These are phyloP conservation scores for Crucibulum laeve DNA, from an alignment of 768 basidiomycete genomes.

Conservation along the genomic window DNA sequence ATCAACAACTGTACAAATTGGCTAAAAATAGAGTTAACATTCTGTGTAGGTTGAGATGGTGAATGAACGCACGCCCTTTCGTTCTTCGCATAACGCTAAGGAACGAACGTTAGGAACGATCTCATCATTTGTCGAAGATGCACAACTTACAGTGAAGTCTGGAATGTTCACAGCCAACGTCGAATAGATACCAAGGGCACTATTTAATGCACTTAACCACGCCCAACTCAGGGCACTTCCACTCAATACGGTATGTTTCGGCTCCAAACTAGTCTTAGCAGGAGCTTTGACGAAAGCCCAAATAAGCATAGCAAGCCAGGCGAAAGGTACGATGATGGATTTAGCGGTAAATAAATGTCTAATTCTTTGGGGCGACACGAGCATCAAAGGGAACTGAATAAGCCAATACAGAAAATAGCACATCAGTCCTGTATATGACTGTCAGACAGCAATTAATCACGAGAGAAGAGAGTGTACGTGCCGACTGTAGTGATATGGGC, in stretches of 20 bases:
- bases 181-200: constrained; percentile 69
- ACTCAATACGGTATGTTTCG: constrained; percentile 41
- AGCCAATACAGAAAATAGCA: constrained; percentile 79
- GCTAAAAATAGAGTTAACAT: constrained; percentile 23
- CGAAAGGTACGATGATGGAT: constrained; percentile 55
- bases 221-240: constrained; percentile 67
- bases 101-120: background rate
- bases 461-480: constrained; percentile 16
- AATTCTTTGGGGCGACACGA: constrained; percentile 75
- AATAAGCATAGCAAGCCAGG: constrained; percentile 69
- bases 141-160: constrained; percentile 59
- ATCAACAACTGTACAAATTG: constrained; percentile 73
- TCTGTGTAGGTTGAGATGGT: background rate
- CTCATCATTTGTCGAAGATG: background rate
- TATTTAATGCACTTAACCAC: constrained; percentile 75
- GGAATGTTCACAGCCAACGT: constrained; percentile 79
- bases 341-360: constrained; percentile 74
- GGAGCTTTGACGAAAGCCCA: constrained; percentile 76
- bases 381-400: constrained; percentile 70
- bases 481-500: constrained; percentile 64
- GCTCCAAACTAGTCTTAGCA: constrained; percentile 53
- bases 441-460: background rate
- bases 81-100: constrained; percentile 67
- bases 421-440: constrained; percentile 46
- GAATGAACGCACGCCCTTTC: constrained; percentile 47